Conservation (phyloP, 306 rosid species). For the Rosa chinensis region DNA sequence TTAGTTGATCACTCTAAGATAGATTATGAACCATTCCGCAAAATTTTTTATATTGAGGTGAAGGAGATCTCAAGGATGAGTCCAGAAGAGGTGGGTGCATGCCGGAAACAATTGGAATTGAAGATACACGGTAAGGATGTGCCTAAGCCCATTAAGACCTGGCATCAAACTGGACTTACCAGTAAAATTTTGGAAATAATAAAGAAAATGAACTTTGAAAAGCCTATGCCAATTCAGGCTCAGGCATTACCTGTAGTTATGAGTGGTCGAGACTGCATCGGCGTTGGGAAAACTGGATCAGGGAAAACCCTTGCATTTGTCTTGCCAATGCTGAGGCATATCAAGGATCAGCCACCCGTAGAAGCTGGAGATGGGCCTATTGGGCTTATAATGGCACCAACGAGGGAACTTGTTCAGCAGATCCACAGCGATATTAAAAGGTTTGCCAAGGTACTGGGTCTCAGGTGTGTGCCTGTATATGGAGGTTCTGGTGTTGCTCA, state of each 20-base stretch:
- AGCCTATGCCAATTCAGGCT: conserved; percentile 89
- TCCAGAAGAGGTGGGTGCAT: conserved; percentile 61
- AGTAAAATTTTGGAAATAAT: conserved; percentile 82
- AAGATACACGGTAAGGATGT: conserved; percentile 88
- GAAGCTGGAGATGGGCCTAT: conserved; percentile 94
- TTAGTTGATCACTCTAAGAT: conserved; percentile 94
- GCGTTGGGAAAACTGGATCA: conserved; percentile 89
- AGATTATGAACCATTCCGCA: conserved; percentile 68
- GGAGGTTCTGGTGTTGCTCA: conserved; percentile 99
- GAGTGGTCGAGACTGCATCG: conserved; percentile 94
- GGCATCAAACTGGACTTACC: conserved; percentile 90
- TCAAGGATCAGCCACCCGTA: conserved; percentile 93
- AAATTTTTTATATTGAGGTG: conserved; percentile 72
- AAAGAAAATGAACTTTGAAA: conserved; percentile 68
- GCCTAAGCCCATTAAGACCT: conserved; percentile 78
- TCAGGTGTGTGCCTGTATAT: conserved; percentile 90
- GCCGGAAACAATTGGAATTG: conserved; percentile 73
- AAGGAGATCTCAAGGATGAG: conserved; percentile 71
- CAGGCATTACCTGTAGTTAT: conserved; percentile 78
- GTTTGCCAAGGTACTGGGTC: conserved; percentile 69
- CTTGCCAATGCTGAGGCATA: conserved; percentile 95
- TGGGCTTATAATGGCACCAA: conserved; percentile 96
- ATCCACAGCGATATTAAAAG: conserved; percentile 81
- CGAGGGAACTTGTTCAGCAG: conserved; percentile 98
- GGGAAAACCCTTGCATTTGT: conserved; percentile 93